A percentile compares a stretch with the other conserved stretches of the same genome.
These are phyloP conservation scores for Sindora glabra DNA, from an alignment of 306 rosid genomes.

Conservation along the genomic window DNA sequence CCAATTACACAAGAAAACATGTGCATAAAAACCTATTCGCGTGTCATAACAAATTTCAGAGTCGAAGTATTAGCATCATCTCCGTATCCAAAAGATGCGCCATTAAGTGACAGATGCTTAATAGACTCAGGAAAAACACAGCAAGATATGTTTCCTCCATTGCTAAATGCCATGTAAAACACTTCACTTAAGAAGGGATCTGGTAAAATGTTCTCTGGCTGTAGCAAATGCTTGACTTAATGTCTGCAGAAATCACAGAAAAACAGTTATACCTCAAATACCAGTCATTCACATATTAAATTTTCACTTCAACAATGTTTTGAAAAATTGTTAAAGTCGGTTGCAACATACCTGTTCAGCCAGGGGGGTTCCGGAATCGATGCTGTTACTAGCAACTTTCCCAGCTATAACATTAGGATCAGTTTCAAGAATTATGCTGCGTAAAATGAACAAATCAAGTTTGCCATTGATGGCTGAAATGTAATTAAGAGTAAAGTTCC, in stretches of 20 bases:
- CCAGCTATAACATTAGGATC: constrained; percentile 84
- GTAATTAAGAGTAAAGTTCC: too few species aligned
- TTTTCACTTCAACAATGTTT: too few species aligned
- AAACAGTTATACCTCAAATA: not conserved
- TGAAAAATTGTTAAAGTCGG: constrained; percentile 14
- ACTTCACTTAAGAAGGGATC: constrained; percentile 90
- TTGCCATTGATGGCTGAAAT: too few species aligned
- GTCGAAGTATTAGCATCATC: too few species aligned
- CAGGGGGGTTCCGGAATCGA: constrained; percentile 76
- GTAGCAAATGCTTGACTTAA: constrained; percentile 87
- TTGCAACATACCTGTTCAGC: constrained; percentile 74
- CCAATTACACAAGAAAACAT: too few species aligned
- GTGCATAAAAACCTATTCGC: too few species aligned
- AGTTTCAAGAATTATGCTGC: constrained; percentile 90
- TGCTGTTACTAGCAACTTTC: constrained; percentile 82
- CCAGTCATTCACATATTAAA: too few species aligned
- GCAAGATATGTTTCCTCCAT: constrained; percentile 17
- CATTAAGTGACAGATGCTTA: too few species aligned
- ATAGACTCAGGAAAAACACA: too few species aligned
- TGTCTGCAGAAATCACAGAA: constrained; percentile 53
- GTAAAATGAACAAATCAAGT: constrained; percentile 8
- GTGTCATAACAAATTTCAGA: too few species aligned
- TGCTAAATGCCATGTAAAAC: constrained; percentile 6
- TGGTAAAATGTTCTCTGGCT: constrained; percentile 84
- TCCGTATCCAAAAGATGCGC: too few species aligned